Base-by-base conservation (phyloP, 805 yeast species). In the Candida rishiriensis region DNA sequence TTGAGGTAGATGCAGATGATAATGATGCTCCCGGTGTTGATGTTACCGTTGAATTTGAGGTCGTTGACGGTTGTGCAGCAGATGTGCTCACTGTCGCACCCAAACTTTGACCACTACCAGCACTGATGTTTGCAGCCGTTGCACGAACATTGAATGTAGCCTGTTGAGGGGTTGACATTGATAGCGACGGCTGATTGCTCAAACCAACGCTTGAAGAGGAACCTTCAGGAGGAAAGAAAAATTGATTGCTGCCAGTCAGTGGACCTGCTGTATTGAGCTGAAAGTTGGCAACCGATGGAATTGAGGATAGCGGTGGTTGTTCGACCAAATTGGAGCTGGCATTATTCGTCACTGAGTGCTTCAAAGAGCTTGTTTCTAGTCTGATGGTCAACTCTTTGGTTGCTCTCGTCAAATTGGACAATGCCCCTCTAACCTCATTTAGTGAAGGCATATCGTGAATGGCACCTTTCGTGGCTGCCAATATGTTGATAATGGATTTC, bases 361-460 rank as follows among this genome's bases (percentile, higher is more conserved):
- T 65, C 47, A 65, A 77, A 14, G 83, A 70, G 47, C 85, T 78
- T 34, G 75, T 71, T 59, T 90, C 97, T 36, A 90, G 66, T 53
- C 87, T 72, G n/a, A 88, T 81, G 0, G 97, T 89, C 13, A 91
- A 85, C 57, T 91, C 98, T 57, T 91, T 91, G 3, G 97, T 88
- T 3, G 90, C 85, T 51, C 88, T 81, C 0, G 97, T 90, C 46
- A 91, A 69, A 32, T 81, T 78, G 0, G 96, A 87, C 65, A 91
- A 75, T 6, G 86, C 79, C 8, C 90, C 82, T 46, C 96, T 70
- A 6, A 84, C 83, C 44, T 87, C 96, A 53, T 85, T 82, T 41
- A 91, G 71, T 13, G 83, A 75, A 0, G 95, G 90, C 45, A 88
- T 71, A 51, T 87, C 97, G 42, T 78, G 76, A 79, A 91, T 84